Evolutionary conservation across 139 green algal species (phyloP), one percentile per base, ranked within the genome.

Genomic region (Coelastrella sp.): DNA sequence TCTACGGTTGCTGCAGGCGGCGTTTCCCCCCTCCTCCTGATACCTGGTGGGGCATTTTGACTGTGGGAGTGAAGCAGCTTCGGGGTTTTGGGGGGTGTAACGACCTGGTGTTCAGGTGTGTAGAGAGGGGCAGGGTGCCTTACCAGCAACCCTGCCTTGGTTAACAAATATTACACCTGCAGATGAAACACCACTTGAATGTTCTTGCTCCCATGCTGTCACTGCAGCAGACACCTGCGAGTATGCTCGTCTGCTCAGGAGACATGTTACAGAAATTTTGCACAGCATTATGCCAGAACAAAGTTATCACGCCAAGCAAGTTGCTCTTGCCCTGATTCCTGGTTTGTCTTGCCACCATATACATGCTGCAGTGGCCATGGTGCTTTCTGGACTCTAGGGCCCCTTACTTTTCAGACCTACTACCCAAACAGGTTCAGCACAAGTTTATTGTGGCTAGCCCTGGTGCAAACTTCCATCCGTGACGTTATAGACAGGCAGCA

Each of bases 21-120:
- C 92, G 93, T 27, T 98, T 98, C 83, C 95, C 94, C 20, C 95
- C 95, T 17, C 91, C 94, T 11, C 94, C 96, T 7, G 66, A 87
- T 24, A 94, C 72, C 24, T 87, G 78, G 78, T 92, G 87, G 88
- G 95, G 93, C 17, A 96, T 95, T 65, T 60, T 95, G 4, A 25
- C 25, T 22, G 81, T 94, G 19, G 94, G 93, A 22, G 94, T 98
- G 75, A 91, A 81, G 66, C 19, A 93, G 85, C 93, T 94, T 92
- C 82, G 94, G 0, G 95, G 95, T 57, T 96, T 93, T 66, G 96
- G 96, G 9, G 95, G 95, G 56, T 98, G 96, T 88, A 98, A 98
- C 86, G 96, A 98, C 85, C 92, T 98, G 0, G 93, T 98, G 6
- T 94, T 97, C 92, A 95, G 92, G 90, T 92, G 27, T 0, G 87